phyloP scores from a whole-genome alignment of 164 flowering plant species.

The Vitis labrusca region DNA sequence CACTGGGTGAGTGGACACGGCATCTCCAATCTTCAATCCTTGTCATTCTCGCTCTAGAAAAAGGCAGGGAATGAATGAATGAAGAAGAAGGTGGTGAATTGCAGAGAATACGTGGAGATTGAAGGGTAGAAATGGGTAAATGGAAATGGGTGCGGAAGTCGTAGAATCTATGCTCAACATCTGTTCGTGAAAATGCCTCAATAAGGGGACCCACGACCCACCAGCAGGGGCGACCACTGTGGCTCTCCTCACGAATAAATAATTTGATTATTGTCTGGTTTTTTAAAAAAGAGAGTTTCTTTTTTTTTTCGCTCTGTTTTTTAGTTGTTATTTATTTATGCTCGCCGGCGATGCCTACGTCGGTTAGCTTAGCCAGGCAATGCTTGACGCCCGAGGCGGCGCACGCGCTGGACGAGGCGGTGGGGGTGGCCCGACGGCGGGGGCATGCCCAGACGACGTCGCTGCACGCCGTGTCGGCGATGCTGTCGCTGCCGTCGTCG shows the following conservation, averaged over 20 bases:
- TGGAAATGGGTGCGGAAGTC: background rate
- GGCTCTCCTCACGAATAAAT: conserved; percentile 2
- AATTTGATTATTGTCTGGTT: background rate
- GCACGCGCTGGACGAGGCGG: conserved; percentile 62
- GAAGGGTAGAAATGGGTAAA: no score
- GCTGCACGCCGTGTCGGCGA: conserved; percentile 64
- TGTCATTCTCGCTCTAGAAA: background rate
- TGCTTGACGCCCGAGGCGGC: conserved; percentile 61
- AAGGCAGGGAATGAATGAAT: background rate
- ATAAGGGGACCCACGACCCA: conserved; percentile 7
- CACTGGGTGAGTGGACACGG: conserved; percentile 22
- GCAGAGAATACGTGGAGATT: background rate
- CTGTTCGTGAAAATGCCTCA: conserved; percentile 9
- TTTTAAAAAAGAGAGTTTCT: no score
- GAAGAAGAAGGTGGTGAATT: no score
- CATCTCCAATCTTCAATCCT: conserved; percentile 13
- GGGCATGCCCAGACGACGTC: conserved; percentile 67
- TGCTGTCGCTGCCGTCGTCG: conserved; percentile 52
- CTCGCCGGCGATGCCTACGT: conserved; percentile 62
- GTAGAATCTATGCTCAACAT: conserved; percentile 24
- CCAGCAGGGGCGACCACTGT: background rate
- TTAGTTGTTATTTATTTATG: conserved; percentile 4
- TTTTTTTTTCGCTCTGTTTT: background rate
- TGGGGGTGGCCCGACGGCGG: conserved; percentile 56
- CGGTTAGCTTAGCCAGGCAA: conserved; percentile 62